Evolutionary conservation across 2,329 filamentous ascomycete genomes (phyloP).

Genomic region (Tetracladium maxilliforme): DNA sequence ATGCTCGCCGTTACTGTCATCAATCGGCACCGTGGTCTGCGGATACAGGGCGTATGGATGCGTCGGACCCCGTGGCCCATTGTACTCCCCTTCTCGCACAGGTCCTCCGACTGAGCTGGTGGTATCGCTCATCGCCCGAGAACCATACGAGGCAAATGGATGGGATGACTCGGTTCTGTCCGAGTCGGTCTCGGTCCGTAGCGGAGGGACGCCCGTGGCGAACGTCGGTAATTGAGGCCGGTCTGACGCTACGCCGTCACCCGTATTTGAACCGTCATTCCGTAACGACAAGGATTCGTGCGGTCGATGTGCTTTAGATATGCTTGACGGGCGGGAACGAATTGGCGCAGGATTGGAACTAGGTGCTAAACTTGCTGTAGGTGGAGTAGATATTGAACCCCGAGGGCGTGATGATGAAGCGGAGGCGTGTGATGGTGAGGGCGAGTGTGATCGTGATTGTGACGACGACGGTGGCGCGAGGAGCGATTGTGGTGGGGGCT

Average conservation of each 20-base stretch:
- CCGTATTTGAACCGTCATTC: constrained; percentile 29
- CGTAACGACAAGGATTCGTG: constrained; percentile 35
- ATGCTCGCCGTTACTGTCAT: constrained; percentile 32
- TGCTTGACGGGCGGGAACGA: constrained; percentile 41
- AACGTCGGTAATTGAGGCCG: constrained; percentile 15
- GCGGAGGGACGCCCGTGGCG: not conserved
- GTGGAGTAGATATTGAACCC: constrained; percentile 7
- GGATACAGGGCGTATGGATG: constrained; percentile 82
- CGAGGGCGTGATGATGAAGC: constrained; percentile 11
- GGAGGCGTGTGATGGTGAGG: constrained; percentile 8
- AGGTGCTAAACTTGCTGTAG: constrained; percentile 10
- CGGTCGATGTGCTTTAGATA: constrained; percentile 33
- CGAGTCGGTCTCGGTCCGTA: not conserved
- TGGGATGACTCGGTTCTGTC: not conserved
- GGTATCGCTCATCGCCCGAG: constrained; percentile 28
- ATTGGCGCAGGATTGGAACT: constrained; percentile 14
- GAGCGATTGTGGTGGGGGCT: constrained; percentile 7
- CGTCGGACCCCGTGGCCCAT: constrained; percentile 50
- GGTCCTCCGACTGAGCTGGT: constrained; percentile 49
- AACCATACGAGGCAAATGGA: not conserved
- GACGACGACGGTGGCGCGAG: constrained; percentile 8
- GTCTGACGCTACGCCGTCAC: constrained; percentile 2
- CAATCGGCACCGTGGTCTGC: constrained; percentile 57
- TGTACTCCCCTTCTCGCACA: constrained; percentile 40
- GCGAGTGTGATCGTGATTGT: constrained; percentile 5